Base-by-base conservation (phyloP, 225 moss, liverwort and hornwort genomes). In the Thuidium tamariscinum region DNA sequence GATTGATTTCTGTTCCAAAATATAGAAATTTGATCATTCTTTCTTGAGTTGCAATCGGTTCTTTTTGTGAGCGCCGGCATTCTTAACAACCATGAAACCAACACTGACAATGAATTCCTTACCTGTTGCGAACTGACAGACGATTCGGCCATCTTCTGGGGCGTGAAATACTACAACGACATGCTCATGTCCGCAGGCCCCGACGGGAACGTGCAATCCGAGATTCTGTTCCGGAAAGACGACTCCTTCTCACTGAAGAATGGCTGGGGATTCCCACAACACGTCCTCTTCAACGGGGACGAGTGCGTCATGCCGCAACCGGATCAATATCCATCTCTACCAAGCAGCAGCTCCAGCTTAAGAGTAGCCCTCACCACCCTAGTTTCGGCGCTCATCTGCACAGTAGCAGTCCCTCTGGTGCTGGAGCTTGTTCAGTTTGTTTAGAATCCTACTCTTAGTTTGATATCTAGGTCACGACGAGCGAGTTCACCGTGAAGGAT, bases 131-230 rank as follows among this genome's bases (percentile, higher is more conserved):
- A 63, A 22, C 19, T n/a, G 10, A 4, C 91, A 94, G 94, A 94
- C 76, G 67, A 93, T 37, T 91, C 94, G 65, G 94, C 94, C 27
- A 86, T 94, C 22, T 94, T 94, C 82, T 94, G 91, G 91, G 94
- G 94, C 13, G 93, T 94, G 52, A 94, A 94, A 34, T 94, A 41
- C 80, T 94, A 92, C 93, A 94, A 94, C 71, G 94, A 94, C 90
- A 94, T 94, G 94, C 93, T 94, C 48, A 94, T 94, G 93, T 88
- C 89, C 78, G 94, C 86, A 22, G 94, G 94, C 11, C 90, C 89
- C 12, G 70, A 85, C 8, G 94, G 94, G 12, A 94, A 94, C 63
- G 94, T 94, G 84, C 94, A 94, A 67, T 94, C 94, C 20, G 94
- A 94, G 77, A 94, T 94, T 39, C 83, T 94, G 57, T 94, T 94